Base-by-base conservation (phyloP, 2,329 filamentous ascomycete species). In the Drechslerella coelobrocha region DNA sequence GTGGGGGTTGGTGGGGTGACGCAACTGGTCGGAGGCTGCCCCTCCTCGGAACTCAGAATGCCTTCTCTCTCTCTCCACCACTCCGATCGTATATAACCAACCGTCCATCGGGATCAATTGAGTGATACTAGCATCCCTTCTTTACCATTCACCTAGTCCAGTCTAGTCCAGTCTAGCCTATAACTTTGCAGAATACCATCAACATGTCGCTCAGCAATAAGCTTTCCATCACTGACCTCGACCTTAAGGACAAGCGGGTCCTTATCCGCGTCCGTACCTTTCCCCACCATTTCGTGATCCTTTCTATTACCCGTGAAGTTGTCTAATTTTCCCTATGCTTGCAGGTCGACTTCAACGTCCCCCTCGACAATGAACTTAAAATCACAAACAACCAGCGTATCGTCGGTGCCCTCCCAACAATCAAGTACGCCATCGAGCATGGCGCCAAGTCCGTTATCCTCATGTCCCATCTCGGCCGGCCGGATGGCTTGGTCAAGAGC, bases 371-470 rank as follows among this genome's bases (percentile, higher is more conserved):
- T 76, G 84, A 94, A 79, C 95, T 92, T 84, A 92, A 95, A 63
- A 87, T 99, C 81, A 97, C 94, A 81, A 99, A 99, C 87, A 91
- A 89, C 82, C 94, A 99, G 84, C 92, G 94, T 81, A 99, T 99
- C 78, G 92, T 91, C 78, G 95, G 94, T 78, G 94, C 94, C 78
- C 83, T 96, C 74, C 92, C 92, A 77, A 96, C 92, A 77, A 96
- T 97, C 85, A 95, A 95, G 84, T 88, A 96, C 81, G 92, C 92
- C 78, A 83, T 94, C 78, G 90, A 96, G 75, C 82, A 96, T 80
- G 91, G 90, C 76, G 92, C 92, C 79, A 96, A 95, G 85, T 84
- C 92, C 53, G 92, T 99, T 72, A 83, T 97, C 78, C 86, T 99
- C 79, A 99, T 99, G 94, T 97, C 93, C 78, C 94, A 99, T 82